Evolutionary conservation across 768 basidiomycete species (phyloP), one percentile per base, ranked within the genome.

Genomic region (Boletus sensibilis): DNA sequence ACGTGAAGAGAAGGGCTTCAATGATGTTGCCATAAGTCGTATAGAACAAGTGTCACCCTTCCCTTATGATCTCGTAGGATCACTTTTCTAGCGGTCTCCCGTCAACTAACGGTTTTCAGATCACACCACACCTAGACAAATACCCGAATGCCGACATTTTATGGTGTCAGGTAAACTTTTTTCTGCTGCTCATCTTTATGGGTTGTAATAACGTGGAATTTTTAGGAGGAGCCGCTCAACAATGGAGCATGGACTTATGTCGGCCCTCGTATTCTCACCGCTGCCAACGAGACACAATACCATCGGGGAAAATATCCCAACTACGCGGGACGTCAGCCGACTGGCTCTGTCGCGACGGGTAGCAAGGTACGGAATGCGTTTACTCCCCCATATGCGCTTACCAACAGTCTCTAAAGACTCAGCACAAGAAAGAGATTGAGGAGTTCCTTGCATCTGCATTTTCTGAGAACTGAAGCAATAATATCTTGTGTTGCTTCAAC

Each of bases 221-320:
- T 64, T 48, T 67, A 86, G 81, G 94, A 97, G 75, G 94, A 98
- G 73, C 96, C 97, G 16, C 76, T 98, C 63, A 99, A 99, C 79
- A 94, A 94, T 66, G 97, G 97, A 62, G 87, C 93, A 2, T 99
- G 97, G 97, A 92, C 89, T 40, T 97, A 99, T 68, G 86, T 97
- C 56, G 94, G 91, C 25, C 91, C 94, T 44, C 86, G 95, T 53
- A 87, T 98, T 67, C 86, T 90, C 72, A 98, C 96, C 43, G 94
- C 96, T n/a, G 87, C 90, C 45, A 86, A 87, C 64, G 80, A 92
- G 76, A 96, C 95, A 6, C 78, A 90, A 71, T 81, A 97, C 74
- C 97, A 99, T 77, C 85, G 85, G 74, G 85, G 85, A 70, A 94
- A 95, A 75, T 92, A 93, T 68, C 90, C 95, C 12, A 78, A 79